phyloP scores from a whole-genome alignment of 257 asterid genomes.

The Datura wrightii region DNA sequence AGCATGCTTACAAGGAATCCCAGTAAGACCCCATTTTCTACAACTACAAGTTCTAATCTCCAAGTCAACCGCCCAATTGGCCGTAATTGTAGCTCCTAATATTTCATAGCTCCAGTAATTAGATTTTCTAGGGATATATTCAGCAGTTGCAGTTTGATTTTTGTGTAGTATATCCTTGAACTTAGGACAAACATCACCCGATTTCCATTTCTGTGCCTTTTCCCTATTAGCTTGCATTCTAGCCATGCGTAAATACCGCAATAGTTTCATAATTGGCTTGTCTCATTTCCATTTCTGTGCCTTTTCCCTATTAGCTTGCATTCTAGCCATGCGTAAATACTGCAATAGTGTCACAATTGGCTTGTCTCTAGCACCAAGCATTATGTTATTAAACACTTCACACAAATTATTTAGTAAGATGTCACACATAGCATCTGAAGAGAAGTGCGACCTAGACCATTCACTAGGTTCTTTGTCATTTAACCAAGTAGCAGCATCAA shows the following conservation, averaged over 20 bases:
- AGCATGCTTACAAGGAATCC: no score
- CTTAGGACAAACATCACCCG: not conserved
- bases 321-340: no score
- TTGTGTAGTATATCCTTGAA: not conserved
- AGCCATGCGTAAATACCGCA: no score
- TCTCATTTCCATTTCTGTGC: no score
- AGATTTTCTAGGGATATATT: not conserved
- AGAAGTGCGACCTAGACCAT: constrained; percentile 30
- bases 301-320: no score
- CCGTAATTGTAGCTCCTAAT: not conserved
- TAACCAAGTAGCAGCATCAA: not conserved
- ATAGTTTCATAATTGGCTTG: no score
- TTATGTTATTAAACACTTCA: no score
- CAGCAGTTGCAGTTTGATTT: not conserved
- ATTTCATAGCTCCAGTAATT: not conserved
- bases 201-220: no score
- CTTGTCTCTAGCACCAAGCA: no score
- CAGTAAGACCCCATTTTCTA: not conserved
- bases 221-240: no score
- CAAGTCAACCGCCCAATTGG: not conserved
- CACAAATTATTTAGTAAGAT: not conserved
- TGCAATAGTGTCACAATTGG: no score
- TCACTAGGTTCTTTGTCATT: not conserved
- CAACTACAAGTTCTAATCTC: not conserved
- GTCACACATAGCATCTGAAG: constrained; percentile 7